Percentiles rank a stretch among this genome's conserved stretches.
Conservation (phyloP, 108 stramenopile species). For the Craspedostauros australis region DNA sequence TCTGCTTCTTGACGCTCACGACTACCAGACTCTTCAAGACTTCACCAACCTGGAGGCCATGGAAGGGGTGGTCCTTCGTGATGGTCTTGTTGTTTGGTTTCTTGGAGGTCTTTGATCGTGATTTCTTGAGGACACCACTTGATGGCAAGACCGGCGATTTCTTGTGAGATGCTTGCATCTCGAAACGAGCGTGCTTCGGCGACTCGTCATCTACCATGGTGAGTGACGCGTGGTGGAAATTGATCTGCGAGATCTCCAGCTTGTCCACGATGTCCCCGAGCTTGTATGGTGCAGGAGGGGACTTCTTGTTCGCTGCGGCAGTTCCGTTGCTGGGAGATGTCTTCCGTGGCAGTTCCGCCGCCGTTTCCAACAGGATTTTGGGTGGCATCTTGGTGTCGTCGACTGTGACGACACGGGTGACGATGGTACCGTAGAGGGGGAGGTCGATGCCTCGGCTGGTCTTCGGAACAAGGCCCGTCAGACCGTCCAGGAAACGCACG, state of each 20-base stretch:
- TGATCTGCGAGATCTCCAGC: constrained; percentile 43
- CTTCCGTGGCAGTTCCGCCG: constrained; percentile 15
- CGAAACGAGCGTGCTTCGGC: too few relatives aligned
- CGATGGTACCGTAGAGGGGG: constrained; percentile 47
- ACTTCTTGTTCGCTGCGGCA: constrained; percentile 2
- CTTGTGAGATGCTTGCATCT: too few relatives aligned
- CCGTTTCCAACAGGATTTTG: constrained; percentile 53
- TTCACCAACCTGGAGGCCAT: constrained; percentile 46
- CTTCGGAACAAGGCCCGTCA: constrained; percentile 79
- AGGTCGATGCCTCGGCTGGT: constrained; percentile 68
- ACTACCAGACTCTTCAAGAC: constrained; percentile 44
- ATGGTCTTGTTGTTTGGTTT: constrained; percentile 33
- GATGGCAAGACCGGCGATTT: constrained; percentile 36
- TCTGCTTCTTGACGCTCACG: constrained; percentile 17
- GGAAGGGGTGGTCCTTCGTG: constrained; percentile 66
- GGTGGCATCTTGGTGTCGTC: constrained; percentile 57
- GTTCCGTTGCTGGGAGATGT: constrained; percentile 18
- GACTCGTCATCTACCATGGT: constrained; percentile 24
- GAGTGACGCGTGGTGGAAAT: constrained; percentile 49
- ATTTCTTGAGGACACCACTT: constrained; percentile 12
- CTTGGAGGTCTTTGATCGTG: constrained; percentile 26
- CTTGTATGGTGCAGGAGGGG: constrained; percentile 17
- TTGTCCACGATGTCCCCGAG: constrained; percentile 53
- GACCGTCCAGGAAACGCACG: constrained; percentile 68
- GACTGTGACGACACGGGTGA: constrained; percentile 60